phyloP scores from a whole-genome alignment of 1,284 basidiomycete species.

The Moniliophthora roreri region DNA sequence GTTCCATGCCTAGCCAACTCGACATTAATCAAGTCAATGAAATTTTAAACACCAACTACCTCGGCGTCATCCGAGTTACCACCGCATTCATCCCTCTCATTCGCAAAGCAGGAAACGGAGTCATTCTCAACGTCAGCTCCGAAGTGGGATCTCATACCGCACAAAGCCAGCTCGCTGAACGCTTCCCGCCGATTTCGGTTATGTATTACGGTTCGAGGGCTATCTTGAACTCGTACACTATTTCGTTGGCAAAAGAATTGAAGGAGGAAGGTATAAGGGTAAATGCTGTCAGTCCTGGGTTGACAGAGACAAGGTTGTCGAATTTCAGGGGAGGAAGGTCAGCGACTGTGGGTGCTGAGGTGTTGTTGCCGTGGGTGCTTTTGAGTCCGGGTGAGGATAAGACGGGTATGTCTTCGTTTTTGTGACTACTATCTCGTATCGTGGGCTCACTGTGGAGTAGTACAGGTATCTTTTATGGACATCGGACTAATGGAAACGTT shows the following conservation, averaged over 20 bases:
- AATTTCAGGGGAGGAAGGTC: conserved; percentile 36
- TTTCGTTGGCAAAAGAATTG: conserved; percentile 16
- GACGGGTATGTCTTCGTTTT: conserved; percentile 1
- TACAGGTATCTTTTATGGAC: neutral
- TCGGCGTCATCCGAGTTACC: conserved; percentile 37
- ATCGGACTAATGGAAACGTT: neutral
- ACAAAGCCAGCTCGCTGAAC: conserved; percentile 36
- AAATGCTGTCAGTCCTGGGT: conserved; percentile 39
- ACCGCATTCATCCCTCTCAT: conserved; percentile 35
- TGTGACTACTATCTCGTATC: neutral
- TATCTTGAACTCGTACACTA: conserved; percentile 15
- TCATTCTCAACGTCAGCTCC: conserved; percentile 23
- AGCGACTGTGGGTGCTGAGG: conserved; percentile 31
- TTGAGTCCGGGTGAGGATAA: conserved; percentile 27
- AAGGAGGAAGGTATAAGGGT: conserved; percentile 28
- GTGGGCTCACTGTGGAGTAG: neutral
- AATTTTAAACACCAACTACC: conserved; percentile 38
- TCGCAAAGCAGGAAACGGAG: conserved; percentile 19
- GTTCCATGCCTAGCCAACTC: conserved; percentile 32
- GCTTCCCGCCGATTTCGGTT: conserved; percentile 53
- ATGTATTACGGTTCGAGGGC: conserved; percentile 19
- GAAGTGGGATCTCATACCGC: conserved; percentile 18
- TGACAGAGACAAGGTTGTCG: conserved; percentile 42
- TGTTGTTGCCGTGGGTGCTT: conserved; percentile 35
- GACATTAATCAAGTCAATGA: conserved; percentile 32